Evolutionary conservation across 2,329 filamentous ascomycete species (phyloP).

Genomic region (Atkinsonella hypoxylon): DNA sequence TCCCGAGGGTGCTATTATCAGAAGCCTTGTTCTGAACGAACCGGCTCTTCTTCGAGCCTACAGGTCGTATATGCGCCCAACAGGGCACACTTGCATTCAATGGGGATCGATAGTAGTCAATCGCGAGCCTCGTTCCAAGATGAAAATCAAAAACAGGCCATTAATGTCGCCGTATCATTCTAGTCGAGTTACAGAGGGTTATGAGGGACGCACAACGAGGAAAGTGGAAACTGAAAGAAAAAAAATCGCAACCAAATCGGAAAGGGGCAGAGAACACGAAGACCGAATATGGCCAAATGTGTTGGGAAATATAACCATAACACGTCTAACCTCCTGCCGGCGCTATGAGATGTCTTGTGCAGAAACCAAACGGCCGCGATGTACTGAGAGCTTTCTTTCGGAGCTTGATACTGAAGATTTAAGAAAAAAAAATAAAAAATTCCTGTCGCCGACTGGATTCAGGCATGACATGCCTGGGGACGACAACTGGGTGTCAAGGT

Average conservation of each 20-base stretch:
- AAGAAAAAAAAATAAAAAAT: background rate
- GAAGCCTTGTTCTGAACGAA: background rate
- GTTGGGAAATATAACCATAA: background rate
- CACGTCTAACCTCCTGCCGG: conserved; percentile 3
- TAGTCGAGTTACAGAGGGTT: conserved; percentile 3
- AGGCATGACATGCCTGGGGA: background rate
- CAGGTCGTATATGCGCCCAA: background rate
- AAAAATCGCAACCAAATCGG: background rate
- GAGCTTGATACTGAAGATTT: background rate
- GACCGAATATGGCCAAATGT: background rate
- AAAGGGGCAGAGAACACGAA: background rate
- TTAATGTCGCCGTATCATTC: conserved; percentile 7
- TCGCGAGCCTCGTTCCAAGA: background rate
- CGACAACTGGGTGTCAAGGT: background rate
- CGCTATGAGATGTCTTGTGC: background rate
- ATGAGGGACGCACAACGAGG: background rate
- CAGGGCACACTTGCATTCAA: background rate
- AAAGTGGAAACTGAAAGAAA: background rate
- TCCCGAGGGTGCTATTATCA: background rate
- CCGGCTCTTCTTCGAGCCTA: background rate
- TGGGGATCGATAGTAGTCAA: background rate
- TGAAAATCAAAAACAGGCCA: background rate
- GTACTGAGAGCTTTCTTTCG: background rate
- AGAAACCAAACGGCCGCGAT: background rate
- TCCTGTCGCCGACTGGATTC: background rate